A percentile compares a stretch with the other conserved stretches of the same genome.
phyloP scores from a whole-genome alignment of 2,329 filamentous ascomycete species.

The Aspergillus ochraceus region DNA sequence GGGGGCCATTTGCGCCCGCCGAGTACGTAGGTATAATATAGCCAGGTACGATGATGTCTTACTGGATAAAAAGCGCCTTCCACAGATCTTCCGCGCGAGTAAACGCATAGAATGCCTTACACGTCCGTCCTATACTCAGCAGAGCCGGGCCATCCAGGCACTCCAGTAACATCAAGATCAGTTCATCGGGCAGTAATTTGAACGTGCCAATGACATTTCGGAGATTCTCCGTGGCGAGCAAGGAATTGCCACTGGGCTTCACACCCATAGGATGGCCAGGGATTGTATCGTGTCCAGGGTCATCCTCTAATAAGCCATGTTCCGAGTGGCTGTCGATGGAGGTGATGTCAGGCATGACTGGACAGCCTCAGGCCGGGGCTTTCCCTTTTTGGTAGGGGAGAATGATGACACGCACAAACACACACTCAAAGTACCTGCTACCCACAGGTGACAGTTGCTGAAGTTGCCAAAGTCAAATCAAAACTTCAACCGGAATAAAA shows the following conservation, averaged over 20 bases:
- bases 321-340: constrained; percentile 22
- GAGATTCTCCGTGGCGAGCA: constrained; percentile 66
- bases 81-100: constrained; percentile 82
- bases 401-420: background rate
- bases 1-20: background rate
- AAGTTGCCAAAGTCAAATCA: background rate
- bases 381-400: constrained; percentile 1
- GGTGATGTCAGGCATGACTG: constrained; percentile 36
- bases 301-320: constrained; percentile 27
- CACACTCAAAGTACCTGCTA: background rate
- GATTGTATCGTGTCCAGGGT: constrained; percentile 58
- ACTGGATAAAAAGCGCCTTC: constrained; percentile 83
- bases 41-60: constrained; percentile 48
- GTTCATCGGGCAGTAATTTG: constrained; percentile 73
- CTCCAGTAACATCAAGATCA: constrained; percentile 74
- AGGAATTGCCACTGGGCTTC: constrained; percentile 82
- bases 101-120: constrained; percentile 84
- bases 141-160: constrained; percentile 66
- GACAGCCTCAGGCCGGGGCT: background rate
- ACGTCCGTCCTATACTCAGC: constrained; percentile 69
- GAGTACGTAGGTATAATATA: constrained; percentile 4
- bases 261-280: constrained; percentile 79
- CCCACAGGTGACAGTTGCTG: background rate
- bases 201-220: constrained; percentile 67
- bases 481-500: too few species aligned